These are phyloP conservation scores for Pleurotus tuoliensis DNA, from an alignment of 768 basidiomycete genomes.

Conservation along the genomic window DNA sequence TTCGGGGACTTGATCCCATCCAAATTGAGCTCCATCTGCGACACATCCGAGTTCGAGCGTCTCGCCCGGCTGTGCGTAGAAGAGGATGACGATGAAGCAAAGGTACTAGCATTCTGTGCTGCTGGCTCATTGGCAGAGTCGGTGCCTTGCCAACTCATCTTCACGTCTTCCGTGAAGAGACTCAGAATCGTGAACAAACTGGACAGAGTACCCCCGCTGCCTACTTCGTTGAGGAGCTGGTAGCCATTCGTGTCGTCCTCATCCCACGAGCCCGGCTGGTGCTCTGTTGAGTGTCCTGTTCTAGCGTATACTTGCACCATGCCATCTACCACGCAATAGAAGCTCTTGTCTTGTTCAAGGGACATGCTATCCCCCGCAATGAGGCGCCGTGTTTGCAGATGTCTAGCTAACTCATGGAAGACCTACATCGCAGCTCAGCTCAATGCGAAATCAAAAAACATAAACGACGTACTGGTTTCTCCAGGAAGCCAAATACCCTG, in stretches of 20 bases:
- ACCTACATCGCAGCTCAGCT: conserved; percentile 43
- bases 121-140: conserved; percentile 19
- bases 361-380: conserved; percentile 95
- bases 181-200: conserved; percentile 96
- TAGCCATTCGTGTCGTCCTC: conserved; percentile 92
- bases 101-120: not conserved
- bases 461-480: conserved; percentile 75
- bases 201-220: conserved; percentile 91
- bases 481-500: conserved; percentile 92
- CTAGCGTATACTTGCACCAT: conserved; percentile 89
- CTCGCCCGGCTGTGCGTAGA: conserved; percentile 22
- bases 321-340: conserved; percentile 99
- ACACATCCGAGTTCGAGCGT: conserved; percentile 62
- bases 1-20: conserved; percentile 22
- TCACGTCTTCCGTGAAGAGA: conserved; percentile 93
- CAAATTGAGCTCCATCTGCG: conserved; percentile 47
- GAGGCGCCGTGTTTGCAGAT: conserved; percentile 91
- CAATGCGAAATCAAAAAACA: no score
- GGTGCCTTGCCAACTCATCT: conserved; percentile 87
- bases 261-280: conserved; percentile 61
- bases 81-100: conserved; percentile 15
- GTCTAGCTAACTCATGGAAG: conserved; percentile 95
- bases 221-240: conserved; percentile 94
- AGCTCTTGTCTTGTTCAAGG: conserved; percentile 88
- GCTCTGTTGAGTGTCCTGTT: conserved; percentile 48